These are phyloP conservation scores for Camellia sinensis DNA, from an alignment of 148 eudicot genomes.

Conservation along the genomic window DNA sequence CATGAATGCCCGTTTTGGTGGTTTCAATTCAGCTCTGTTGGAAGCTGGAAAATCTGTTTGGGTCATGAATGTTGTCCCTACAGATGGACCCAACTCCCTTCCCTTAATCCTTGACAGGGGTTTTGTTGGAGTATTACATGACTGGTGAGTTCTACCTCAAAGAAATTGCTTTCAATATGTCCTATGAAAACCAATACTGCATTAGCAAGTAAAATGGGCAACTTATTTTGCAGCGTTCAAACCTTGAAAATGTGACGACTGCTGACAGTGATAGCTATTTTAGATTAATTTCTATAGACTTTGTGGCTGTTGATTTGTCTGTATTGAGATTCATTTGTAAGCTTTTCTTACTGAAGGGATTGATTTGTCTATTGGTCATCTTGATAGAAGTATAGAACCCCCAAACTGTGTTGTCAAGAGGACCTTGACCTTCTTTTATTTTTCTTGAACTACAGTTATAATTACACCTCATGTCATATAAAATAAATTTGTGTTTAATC, in stretches of 20 bases:
- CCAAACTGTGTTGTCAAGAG: background rate
- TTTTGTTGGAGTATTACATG: constrained; percentile 78
- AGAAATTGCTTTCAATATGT: background rate
- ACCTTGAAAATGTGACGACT: background rate
- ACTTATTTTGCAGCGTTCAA: background rate
- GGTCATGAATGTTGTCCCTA: constrained; percentile 96
- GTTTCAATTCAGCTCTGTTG: constrained; percentile 71
- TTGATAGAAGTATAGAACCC: background rate
- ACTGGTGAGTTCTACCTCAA: constrained; percentile 53
- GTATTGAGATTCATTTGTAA: background rate
- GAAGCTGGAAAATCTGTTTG: constrained; percentile 81
- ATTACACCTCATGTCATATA: background rate
- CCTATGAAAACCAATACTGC: background rate
- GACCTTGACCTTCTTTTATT: background rate
- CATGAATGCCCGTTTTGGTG: constrained; percentile 91
- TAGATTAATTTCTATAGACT: background rate
- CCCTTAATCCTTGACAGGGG: constrained; percentile 86
- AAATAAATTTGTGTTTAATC: background rate
- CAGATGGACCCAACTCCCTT: constrained; percentile 60
- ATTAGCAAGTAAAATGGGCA: background rate
- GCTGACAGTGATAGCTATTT: background rate
- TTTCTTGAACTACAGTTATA: background rate
- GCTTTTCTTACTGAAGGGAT: background rate
- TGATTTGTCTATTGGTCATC: background rate
- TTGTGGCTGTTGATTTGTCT: background rate